Conservation (phyloP, 805 yeast genomes). For the Metschnikowia hibisci region DNA sequence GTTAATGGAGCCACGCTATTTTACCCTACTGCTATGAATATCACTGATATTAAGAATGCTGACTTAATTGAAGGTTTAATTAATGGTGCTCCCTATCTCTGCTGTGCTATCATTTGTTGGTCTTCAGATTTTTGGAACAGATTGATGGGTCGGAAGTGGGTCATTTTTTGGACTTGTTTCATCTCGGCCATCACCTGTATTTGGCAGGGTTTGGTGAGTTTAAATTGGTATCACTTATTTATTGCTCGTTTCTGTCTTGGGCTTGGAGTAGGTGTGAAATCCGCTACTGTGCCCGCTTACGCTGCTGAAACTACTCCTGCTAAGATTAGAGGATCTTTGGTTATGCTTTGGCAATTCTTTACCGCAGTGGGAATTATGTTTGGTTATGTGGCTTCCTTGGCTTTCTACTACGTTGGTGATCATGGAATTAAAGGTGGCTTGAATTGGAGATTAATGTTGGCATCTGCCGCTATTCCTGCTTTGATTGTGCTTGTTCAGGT, state of each 20-base stretch:
- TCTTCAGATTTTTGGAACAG: constrained; percentile 50
- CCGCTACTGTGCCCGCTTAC: constrained; percentile 65
- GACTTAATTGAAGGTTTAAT: constrained; percentile 59
- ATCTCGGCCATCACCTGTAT: constrained; percentile 58
- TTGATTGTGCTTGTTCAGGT: constrained; percentile 49
- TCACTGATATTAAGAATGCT: constrained; percentile 38
- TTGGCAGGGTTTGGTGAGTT: constrained; percentile 64
- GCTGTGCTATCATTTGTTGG: constrained; percentile 63
- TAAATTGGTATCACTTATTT: constrained; percentile 53
- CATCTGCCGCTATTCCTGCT: constrained; percentile 56
- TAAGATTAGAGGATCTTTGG: constrained; percentile 60
- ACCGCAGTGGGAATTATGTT: constrained; percentile 73
- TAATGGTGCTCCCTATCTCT: constrained; percentile 63
- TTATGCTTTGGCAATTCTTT: constrained; percentile 71
- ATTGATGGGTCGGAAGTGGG: constrained; percentile 54
- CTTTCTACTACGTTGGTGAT: constrained; percentile 51
- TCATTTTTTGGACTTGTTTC: constrained; percentile 56
- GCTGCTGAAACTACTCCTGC: constrained; percentile 30
- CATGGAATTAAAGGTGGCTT: constrained; percentile 43
- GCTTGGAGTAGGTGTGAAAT: constrained; percentile 62
- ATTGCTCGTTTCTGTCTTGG: constrained; percentile 59
- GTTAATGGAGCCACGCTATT: constrained; percentile 63
- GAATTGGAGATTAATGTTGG: constrained; percentile 65
- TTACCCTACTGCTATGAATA: constrained; percentile 54
- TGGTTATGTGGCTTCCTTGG: constrained; percentile 58